Base-by-base conservation (phyloP, 768 basidiomycete species). In the Clitopilus passeckerianus region DNA sequence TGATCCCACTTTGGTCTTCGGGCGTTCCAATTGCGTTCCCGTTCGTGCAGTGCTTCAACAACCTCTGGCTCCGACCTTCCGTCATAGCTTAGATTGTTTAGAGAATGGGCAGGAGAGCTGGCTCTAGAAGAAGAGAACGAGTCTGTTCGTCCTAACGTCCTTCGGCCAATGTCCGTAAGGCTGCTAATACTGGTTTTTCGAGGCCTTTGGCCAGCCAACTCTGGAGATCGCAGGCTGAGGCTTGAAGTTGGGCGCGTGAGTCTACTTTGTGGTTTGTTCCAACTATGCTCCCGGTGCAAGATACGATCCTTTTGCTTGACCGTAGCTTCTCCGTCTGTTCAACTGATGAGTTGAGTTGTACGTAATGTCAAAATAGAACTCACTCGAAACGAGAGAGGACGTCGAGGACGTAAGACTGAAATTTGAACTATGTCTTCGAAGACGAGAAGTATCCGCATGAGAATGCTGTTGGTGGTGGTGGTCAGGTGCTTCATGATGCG, bases 1-100 rank as follows among this genome's bases (percentile, higher is more conserved):
- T 64, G 62, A 18, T 71, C 67, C 86, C 86, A 87, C 55, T 75
- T 78, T 6, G 84, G 86, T 35, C 77, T 80, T n/a, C 83, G 84
- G 7, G 86, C 80, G 68, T 86, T 85, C 87, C 86, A 89, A 64
- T 89, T 89, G 53, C 84, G 76, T 70, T 89, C 87, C 53, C 86
- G 78, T 63, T 81, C 79, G 53, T 71, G 68, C 8, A 65, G 55
- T 27, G 64, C 53, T 37, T 72, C 67, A 14, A 59, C 63, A 5
- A 72, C 66, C 16, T 63, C 64, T 2, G 62, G 57, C n/a, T 74
- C 74, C 23, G 72, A 63, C 33, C 68, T 62, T 41, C 66, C 73
- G 14, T 69, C 74, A 30, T 63, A 65, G 43, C 72, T 74, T 14
- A 34, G 16, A 14, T 34, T 62, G 34, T 66, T 66, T 7, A 72